phyloP scores from a whole-genome alignment of 2,329 filamentous ascomycete species.

The Phyllosticta citrichinensis region DNA sequence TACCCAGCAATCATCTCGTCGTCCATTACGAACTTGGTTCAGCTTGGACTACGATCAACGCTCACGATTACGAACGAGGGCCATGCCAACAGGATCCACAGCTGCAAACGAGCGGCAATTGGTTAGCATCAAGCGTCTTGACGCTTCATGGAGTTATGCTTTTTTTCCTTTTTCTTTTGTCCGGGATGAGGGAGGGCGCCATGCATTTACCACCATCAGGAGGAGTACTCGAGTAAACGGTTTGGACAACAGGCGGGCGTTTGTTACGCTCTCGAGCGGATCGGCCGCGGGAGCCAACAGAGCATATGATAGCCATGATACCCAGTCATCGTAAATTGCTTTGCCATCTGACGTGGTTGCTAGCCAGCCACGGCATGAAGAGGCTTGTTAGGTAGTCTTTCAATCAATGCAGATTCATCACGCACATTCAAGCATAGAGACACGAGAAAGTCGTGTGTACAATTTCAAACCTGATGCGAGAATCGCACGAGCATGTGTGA shows the following conservation, averaged over 20 bases:
- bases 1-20: not conserved
- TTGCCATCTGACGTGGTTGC: constrained; percentile 1
- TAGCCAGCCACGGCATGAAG: not conserved
- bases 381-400: not conserved
- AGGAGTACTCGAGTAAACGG: not conserved
- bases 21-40: not conserved
- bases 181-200: not conserved
- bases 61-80: not conserved
- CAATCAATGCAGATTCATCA: not conserved
- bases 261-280: constrained; percentile 7
- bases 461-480: not conserved
- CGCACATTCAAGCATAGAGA: not conserved
- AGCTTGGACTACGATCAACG: not conserved
- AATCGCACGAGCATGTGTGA: not conserved
- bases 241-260: not conserved
- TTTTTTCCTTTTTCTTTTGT: not conserved
- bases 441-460: not conserved
- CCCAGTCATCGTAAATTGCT: constrained; percentile 10
- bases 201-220: not conserved
- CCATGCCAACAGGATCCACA: not conserved
- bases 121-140: not conserved
- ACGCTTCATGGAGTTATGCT: not conserved
- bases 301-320: constrained; percentile 11
- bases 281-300: constrained; percentile 3
- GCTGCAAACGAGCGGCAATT: not conserved